Conservation (phyloP, 164 flowering plant genomes). For the Annona squamosa region DNA sequence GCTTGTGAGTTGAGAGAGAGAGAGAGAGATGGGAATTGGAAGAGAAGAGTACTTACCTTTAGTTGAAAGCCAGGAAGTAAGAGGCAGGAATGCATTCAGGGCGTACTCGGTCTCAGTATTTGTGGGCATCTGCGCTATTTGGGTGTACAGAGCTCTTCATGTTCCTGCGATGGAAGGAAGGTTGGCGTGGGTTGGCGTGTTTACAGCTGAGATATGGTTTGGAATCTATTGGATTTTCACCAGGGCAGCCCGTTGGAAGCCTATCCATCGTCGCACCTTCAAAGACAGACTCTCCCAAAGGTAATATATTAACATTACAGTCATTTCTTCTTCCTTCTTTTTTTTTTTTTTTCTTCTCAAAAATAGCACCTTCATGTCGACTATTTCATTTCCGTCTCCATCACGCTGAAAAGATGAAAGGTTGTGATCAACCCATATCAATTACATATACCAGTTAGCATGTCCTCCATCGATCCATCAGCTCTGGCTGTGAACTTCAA, state of each 20-base stretch:
- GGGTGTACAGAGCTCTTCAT: slow-evolving; percentile 25
- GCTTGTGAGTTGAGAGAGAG: neutral
- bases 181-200: slow-evolving; percentile 35
- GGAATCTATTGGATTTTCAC: slow-evolving; percentile 30
- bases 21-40: neutral
- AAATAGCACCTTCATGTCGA: neutral
- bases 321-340: no score
- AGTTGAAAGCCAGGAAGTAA: slow-evolving; percentile 23
- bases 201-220: slow-evolving; percentile 36
- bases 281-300: slow-evolving; percentile 18
- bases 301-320: neutral
- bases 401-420: neutral
- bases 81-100: slow-evolving; percentile 7
- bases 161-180: slow-evolving; percentile 10
- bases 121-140: slow-evolving; percentile 21
- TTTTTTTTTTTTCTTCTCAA: no score
- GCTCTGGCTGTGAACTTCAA: no score
- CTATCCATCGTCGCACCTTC: slow-evolving; percentile 15
- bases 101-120: slow-evolving; percentile 18
- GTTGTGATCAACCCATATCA: neutral
- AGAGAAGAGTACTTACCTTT: slow-evolving; percentile 14
- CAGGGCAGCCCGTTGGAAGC: slow-evolving; percentile 25
- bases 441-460: no score
- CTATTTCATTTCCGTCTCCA: no score
- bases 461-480: no score